Conservation (phyloP, 78 protist genomes). For the Dictyostelium brefeldianum region DNA sequence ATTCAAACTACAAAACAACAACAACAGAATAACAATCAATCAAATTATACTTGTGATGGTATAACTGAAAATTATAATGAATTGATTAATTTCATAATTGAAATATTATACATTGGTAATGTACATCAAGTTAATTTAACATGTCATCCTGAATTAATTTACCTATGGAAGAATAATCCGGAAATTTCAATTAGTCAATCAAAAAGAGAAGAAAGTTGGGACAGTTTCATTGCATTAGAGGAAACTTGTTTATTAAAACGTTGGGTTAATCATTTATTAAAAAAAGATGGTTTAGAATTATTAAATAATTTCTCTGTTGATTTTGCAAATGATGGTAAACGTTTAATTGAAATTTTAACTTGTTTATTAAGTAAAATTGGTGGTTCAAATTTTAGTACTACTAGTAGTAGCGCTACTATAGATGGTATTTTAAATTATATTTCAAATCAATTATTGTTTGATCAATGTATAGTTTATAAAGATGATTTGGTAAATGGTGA, state of each 20-base stretch:
- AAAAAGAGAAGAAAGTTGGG: slow-evolving; percentile 59
- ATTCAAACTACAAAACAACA: neutral
- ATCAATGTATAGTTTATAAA: neutral
- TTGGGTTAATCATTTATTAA: slow-evolving; percentile 63
- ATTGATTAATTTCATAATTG: slow-evolving; percentile 17
- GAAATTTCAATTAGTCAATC: slow-evolving; percentile 4
- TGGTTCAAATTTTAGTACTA: neutral
- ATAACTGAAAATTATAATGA: neutral
- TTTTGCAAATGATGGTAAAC: neutral
- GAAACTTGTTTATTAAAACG: slow-evolving; percentile 15
- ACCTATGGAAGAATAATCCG: slow-evolving; percentile 59
- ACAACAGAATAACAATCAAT: neutral
- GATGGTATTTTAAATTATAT: neutral
- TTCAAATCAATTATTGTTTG: neutral
- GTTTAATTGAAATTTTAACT: neutral
- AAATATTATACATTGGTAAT: slow-evolving; percentile 41
- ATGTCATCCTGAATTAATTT: slow-evolving; percentile 59
- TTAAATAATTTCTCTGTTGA: neutral
- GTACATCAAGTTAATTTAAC: slow-evolving; percentile 19
- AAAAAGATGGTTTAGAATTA: neutral
- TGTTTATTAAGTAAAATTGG: too few species aligned
- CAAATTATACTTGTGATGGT: neutral
- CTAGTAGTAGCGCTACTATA: too few species aligned
- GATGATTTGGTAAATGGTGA: neutral
- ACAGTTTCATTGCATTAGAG: slow-evolving; percentile 47